A percentile compares a stretch with the other conserved stretches of the same genome.
These are phyloP conservation scores for Cercospora sp. DNA, from an alignment of 2,329 filamentous ascomycete species.

Conservation along the genomic window DNA sequence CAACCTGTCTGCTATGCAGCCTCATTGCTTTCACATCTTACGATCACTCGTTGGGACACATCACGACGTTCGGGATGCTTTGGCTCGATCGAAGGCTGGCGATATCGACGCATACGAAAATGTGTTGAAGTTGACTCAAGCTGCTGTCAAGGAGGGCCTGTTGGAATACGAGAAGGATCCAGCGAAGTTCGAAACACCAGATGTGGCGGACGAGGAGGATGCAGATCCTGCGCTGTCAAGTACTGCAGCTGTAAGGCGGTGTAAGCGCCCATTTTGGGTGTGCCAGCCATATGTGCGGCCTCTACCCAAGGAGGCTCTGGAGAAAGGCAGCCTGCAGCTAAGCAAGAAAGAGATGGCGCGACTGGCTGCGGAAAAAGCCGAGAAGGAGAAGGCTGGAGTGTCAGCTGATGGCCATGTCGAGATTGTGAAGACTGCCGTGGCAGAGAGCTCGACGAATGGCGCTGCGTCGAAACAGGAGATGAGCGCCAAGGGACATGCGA, in stretches of 20 bases:
- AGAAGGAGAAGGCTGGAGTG: slow-evolving; percentile 34
- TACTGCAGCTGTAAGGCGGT: slow-evolving; percentile 67
- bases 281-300: slow-evolving; percentile 85
- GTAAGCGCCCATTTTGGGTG: slow-evolving; percentile 84
- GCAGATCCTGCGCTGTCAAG: slow-evolving; percentile 32
- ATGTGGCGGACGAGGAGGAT: slow-evolving; percentile 26
- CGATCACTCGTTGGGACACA: slow-evolving; percentile 77
- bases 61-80: slow-evolving; percentile 80
- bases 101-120: slow-evolving; percentile 76
- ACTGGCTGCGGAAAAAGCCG: slow-evolving; percentile 32
- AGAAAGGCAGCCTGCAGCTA: slow-evolving; percentile 39
- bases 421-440: slow-evolving; percentile 10
- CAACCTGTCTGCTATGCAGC: slow-evolving; percentile 80
- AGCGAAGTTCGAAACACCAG: slow-evolving; percentile 35
- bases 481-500: slow-evolving; percentile 15
- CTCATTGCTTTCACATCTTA: slow-evolving; percentile 89
- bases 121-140: slow-evolving; percentile 73
- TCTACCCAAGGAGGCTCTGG: slow-evolving; percentile 75
- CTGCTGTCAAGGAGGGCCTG: slow-evolving; percentile 70
- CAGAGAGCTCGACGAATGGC: not conserved
- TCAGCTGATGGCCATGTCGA: slow-evolving; percentile 35
- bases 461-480: not conserved
- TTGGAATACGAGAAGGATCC: slow-evolving; percentile 60
- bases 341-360: slow-evolving; percentile 38
- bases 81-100: slow-evolving; percentile 67